Percentiles rank a stretch among this genome's conserved stretches.
Evolutionary conservation across 1,284 basidiomycete genomes (phyloP).

Genomic region (Ceratobasidium sp.): DNA sequence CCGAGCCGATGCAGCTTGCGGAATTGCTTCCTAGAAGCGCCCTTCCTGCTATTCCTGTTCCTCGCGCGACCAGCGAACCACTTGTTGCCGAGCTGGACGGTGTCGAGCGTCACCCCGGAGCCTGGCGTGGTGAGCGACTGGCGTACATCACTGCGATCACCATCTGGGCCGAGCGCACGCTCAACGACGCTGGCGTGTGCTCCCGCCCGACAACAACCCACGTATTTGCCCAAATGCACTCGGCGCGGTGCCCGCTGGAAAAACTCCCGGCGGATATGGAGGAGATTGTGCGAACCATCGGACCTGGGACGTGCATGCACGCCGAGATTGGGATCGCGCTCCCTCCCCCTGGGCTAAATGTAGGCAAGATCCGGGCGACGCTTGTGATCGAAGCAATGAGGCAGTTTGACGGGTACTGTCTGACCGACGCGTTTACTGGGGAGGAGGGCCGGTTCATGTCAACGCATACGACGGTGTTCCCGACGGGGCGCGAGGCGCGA

Average conservation of each 20-base stretch:
- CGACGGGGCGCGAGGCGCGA: conserved; percentile 37
- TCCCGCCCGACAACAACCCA: conserved; percentile 40
- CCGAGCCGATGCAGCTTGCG: conserved; percentile 22
- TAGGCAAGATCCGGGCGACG: conserved; percentile 38
- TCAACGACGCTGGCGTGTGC: conserved; percentile 16
- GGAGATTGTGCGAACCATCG: conserved; percentile 28
- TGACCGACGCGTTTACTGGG: conserved; percentile 38
- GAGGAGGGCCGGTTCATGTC: conserved; percentile 37
- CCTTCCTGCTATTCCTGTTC: not conserved
- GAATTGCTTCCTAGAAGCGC: conserved; percentile 28
- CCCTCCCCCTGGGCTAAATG: conserved; percentile 22
- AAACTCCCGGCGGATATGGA: conserved; percentile 31
- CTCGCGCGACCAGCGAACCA: conserved; percentile 13
- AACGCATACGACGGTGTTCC: conserved; percentile 41
- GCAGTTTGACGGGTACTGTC: conserved; percentile 39
- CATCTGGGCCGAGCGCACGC: conserved; percentile 39
- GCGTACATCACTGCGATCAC: conserved; percentile 40
- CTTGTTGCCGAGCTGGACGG: conserved; percentile 25
- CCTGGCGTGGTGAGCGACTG: conserved; percentile 37
- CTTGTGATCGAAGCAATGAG: conserved; percentile 38
- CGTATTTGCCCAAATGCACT: conserved; percentile 41
- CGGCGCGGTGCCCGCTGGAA: conserved; percentile 32
- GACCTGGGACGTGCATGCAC: conserved; percentile 38
- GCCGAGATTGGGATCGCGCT: conserved; percentile 41
- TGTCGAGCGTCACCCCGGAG: conserved; percentile 13